Base-by-base conservation (phyloP, 1,139 yeast genomes). In the Nakaseomyces delphensis region DNA sequence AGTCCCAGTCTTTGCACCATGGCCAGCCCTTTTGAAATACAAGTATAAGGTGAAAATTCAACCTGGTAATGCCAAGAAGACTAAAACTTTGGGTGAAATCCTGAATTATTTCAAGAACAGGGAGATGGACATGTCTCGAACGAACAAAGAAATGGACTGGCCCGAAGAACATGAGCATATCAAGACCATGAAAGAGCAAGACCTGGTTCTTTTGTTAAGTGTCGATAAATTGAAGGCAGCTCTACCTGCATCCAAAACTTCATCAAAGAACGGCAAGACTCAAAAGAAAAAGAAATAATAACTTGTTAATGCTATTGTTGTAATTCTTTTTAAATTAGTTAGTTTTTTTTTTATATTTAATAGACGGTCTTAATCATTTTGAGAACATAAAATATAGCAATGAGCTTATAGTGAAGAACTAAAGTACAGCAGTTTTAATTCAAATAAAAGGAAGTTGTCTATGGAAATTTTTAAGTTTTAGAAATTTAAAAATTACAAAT, bases 1-100 rank as follows among this genome's bases (percentile, higher is more conserved):
- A 6, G 75, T 91, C 7, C 95, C 97, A 0, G 79, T 85, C 8
- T 89, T 87, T 70, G 97, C 91, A 0, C 98, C 98, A 1, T 93
- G 96, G 95, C 65, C 74, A 10, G 73, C 96, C 0, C 64, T 91
- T 53, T 73, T 69, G 48, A 82, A 82, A 59, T 76, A 73, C 64
- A 82, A 84, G 59, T 87, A 83, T 65, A 87, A 86, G 59, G 81
- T 85, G 31, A 89, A 91, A 62, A 65, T 91, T 33, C 86, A 79
- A 52, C 93, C 95, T 0, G 99, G 99, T 0, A 70, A 74, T 36
- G 79, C 81, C 21, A 91, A 93, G 62, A 91, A 89, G 62, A 95
- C 96, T 2, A 91, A 91, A 57, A 80, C 93, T 0, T 69, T 86
- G 30, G 73, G 73, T 45, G 96, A 87, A 47, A 70, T 77, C 1